phyloP scores from a whole-genome alignment of 345 rosid species.

The Eucalyptus sp. region DNA sequence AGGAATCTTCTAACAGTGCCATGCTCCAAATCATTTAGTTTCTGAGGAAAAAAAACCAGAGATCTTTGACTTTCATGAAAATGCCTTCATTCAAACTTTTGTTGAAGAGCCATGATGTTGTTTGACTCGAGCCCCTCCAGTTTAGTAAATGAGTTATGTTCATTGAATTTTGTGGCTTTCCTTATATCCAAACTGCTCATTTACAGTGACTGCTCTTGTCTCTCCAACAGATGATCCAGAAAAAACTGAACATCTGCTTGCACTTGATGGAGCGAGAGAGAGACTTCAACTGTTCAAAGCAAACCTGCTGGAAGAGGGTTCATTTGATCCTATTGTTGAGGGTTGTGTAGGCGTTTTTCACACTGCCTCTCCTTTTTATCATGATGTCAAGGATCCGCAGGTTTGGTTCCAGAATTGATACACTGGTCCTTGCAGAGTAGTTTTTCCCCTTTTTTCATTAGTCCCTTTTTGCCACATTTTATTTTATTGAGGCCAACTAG shows the following conservation, averaged over 20 bases:
- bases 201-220: background rate
- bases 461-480: background rate
- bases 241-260: constrained; percentile 45
- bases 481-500: background rate
- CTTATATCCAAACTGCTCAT: background rate
- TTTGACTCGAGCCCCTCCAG: background rate
- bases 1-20: background rate
- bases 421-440: background rate
- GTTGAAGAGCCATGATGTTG: background rate
- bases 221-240: constrained; percentile 43
- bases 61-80: too few relatives aligned
- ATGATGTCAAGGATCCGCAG: constrained; percentile 75
- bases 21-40: background rate
- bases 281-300: constrained; percentile 74
- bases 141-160: background rate
- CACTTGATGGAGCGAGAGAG: constrained; percentile 69
- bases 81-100: too few relatives aligned
- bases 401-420: constrained; percentile 6
- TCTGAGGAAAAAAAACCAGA: background rate
- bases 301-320: constrained; percentile 62
- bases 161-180: background rate
- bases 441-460: background rate
- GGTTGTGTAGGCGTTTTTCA: constrained; percentile 84
- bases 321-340: constrained; percentile 53
- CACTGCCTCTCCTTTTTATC: constrained; percentile 76